Evolutionary conservation across 1,284 basidiomycete genomes (phyloP).

Genomic region (Puccinia horiana): DNA sequence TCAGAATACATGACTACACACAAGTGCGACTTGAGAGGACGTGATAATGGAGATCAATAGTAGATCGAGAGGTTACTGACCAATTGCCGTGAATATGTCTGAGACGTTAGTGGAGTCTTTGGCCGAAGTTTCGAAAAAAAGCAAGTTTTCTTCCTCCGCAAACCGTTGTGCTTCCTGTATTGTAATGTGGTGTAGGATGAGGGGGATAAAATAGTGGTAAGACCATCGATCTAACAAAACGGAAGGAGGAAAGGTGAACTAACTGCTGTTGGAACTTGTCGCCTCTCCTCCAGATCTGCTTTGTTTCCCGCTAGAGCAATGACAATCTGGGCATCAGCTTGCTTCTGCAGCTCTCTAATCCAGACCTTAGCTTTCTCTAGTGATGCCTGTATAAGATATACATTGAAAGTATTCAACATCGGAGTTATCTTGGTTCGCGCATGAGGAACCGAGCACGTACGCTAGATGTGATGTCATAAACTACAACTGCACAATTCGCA

Average conservation of each 20-base stretch:
- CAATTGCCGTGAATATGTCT: conserved; percentile 83
- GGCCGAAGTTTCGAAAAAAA: conserved; percentile 95
- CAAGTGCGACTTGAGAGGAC: neutral
- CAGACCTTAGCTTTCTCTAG: conserved; percentile 94
- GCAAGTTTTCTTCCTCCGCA: conserved; percentile 87
- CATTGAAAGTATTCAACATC: neutral
- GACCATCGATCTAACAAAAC: no score
- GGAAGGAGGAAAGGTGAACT: conserved; percentile 7
- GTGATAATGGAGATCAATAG: neutral
- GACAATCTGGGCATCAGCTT: conserved; percentile 93
- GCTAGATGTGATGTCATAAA: conserved; percentile 62
- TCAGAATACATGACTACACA: neutral
- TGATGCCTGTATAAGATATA: conserved; percentile 61
- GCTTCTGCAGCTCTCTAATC: conserved; percentile 94
- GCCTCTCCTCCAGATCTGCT: conserved; percentile 76
- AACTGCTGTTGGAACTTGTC: conserved; percentile 67
- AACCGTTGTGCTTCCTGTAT: conserved; percentile 80
- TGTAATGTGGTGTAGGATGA: neutral
- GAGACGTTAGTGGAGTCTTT: conserved; percentile 88
- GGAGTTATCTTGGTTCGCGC: neutral
- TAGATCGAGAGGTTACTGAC: conserved; percentile 62
- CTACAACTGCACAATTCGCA: conserved; percentile 80
- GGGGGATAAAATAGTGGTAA: neutral
- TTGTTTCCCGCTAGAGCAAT: conserved; percentile 97
- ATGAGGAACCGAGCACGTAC: neutral